Evolutionary conservation across 164 flowering plant species (phyloP), one percentile per base, ranked within the genome.

Genomic region (Santalum album): DNA sequence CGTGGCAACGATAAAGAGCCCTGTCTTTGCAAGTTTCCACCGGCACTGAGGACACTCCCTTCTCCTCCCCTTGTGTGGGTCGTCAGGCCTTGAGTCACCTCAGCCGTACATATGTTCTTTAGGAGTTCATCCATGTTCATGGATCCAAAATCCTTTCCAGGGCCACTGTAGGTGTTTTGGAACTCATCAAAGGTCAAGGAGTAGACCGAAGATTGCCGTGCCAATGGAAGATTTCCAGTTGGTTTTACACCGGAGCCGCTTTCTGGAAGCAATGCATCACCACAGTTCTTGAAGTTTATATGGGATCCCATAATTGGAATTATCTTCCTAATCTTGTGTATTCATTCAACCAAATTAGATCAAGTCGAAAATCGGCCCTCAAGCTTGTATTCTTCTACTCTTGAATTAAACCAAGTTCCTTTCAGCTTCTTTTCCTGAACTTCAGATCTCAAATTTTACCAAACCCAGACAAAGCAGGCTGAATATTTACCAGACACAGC

Each of bases 151-250:
- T 73, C 36, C 52, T 82, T 84, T 14, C 83, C 86, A 35, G 60
- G n/a, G 1, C 95, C 90, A 57, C 84, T 82, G 36, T 70, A 62
- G n/a, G 84, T 65, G 69, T 61, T 77, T 58, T 90, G 97, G 16
- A 90, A 70, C 83, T 86, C 97, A 46, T 81, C 95, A 38, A 90
- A 79, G 17, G 92, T 90, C 59, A 90, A 40, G 1, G 90, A 74
- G 56, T 79, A 84, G 29, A 89, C 43, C 0, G 95, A 89, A n/a
- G 83, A 42, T 46, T 86, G 92, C 23, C 95, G 60, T 20, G 75
- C 62, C 65, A 86, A 59, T 0, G 79, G 66, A 12, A 53, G 51
- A 64, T 60, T 65, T 34, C 71, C 78, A 1, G 46, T 43, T 0
- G 59, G 42, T 16, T 63, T 67, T 64, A 57, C 74, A 25, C 65